Base-by-base conservation (phyloP, 2,329 filamentous ascomycete species). In the Clarireedia sp. region DNA sequence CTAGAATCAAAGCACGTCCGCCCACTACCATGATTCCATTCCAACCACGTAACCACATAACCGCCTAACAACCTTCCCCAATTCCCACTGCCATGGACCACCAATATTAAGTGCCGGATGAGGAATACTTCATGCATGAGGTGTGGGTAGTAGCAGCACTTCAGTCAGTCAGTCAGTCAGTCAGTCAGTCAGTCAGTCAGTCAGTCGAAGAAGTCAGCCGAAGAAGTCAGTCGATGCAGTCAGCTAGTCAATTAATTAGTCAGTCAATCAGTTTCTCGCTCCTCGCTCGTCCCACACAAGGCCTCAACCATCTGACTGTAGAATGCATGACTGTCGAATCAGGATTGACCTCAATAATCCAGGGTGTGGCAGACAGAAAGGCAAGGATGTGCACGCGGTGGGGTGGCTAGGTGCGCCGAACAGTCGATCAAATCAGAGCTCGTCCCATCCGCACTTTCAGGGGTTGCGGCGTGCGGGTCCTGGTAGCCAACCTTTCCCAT, bases 241-340 rank as follows among this genome's bases (percentile, higher is more conserved):
- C 24, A 26, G 24, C 8, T 7, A 6, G 24, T 26, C 24, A 26
- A 26, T 26, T 7, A 26, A 26, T 26, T 26, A 26, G 24, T 26
- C 24, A 26, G 24, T 26, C 6, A 26, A n/a, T n/a, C n/a, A n/a
- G n/a, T n/a, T n/a, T n/a, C n/a, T n/a, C n/a, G n/a, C n/a, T n/a
- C n/a, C n/a, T n/a, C n/a, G n/a, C 10, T 12, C 29, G 10, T 21
- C 21, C 12, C 9, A 12, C 5, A 19, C 5, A 12, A 43, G 17
- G 17, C 17, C 21, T 21, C 9, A 21, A 10, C 5, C 40, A 43
- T 8, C 36, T 52, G 50, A 52, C 50, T 36, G 7, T 46, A 23
- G 23, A 46, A 37, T 21, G 23, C 14, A 24, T 46, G 50, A 52
- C 48, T 52, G 24, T 46, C 50, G 17, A 52, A 52, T 52, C 17